Conservation (phyloP, 139 green algal genomes). For the Chlorella sp. region DNA sequence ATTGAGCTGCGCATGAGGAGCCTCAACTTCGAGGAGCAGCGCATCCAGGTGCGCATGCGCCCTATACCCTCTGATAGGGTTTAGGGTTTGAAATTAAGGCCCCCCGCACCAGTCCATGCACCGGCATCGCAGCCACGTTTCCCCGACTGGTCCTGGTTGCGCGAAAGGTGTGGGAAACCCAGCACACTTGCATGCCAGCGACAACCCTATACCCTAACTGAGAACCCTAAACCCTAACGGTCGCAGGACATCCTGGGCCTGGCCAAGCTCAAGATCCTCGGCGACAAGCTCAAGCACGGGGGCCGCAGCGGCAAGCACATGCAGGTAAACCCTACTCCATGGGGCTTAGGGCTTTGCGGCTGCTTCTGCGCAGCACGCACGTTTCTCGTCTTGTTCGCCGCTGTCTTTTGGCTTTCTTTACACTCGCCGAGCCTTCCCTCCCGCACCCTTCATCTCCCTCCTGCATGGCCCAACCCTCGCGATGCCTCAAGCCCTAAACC, state of each 20-base stretch:
- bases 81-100: neutral
- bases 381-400: neutral
- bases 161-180: neutral
- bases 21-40: conserved; percentile 34
- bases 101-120: no score
- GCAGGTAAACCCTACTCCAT: neutral
- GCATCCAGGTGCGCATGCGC: conserved; percentile 20
- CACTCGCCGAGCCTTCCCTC: neutral
- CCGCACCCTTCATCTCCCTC: neutral
- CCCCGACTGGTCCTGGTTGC: neutral
- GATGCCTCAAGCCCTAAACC: neutral
- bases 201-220: no score
- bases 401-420: neutral
- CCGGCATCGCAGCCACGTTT: neutral
- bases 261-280: conserved; percentile 58
- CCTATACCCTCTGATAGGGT: neutral
- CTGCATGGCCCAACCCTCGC: neutral
- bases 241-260: conserved; percentile 54
- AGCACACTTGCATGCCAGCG: neutral
- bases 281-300: conserved; percentile 40
- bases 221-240: neutral
- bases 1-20: conserved; percentile 28
- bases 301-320: conserved; percentile 8
- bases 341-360: neutral
- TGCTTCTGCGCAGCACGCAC: neutral